These are phyloP conservation scores for Leccinellum luteum DNA, from an alignment of 768 basidiomycete genomes.

Conservation along the genomic window DNA sequence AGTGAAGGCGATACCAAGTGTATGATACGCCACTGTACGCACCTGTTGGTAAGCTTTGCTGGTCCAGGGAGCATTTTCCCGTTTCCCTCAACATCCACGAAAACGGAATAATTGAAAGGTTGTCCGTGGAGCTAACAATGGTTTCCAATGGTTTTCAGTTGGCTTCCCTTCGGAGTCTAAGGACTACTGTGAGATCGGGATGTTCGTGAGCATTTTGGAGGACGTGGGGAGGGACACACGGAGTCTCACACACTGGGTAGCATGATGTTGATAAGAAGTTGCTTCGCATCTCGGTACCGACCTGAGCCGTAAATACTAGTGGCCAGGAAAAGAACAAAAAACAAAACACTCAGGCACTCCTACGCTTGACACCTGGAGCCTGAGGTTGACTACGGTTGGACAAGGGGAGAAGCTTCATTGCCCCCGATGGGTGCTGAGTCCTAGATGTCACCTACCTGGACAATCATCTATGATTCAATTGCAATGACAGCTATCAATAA, in stretches of 20 bases:
- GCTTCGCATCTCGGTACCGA: background rate
- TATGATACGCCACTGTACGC: conserved; percentile 42
- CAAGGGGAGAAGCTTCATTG: background rate
- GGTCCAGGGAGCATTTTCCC: conserved; percentile 21
- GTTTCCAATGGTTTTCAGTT: background rate
- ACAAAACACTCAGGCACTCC: background rate
- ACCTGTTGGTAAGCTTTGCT: conserved; percentile 60
- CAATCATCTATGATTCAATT: too few relatives aligned
- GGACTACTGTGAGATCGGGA: background rate
- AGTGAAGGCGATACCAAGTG: conserved; percentile 51
- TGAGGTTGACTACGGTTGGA: background rate
- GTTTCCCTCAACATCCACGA: conserved; percentile 3
- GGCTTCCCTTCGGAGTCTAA: background rate
- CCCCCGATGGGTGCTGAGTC: background rate
- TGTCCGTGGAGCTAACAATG: background rate
- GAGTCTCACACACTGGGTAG: background rate
- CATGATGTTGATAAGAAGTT: background rate
- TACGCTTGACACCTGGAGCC: background rate
- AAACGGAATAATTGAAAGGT: background rate
- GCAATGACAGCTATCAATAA: background rate
- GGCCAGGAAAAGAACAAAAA: background rate
- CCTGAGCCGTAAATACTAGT: background rate
- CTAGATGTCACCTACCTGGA: background rate
- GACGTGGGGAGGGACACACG: background rate
- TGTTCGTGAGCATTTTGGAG: background rate